phyloP scores from a whole-genome alignment of 495 filamentous ascomycete genomes.

The Daldinia decipiens region DNA sequence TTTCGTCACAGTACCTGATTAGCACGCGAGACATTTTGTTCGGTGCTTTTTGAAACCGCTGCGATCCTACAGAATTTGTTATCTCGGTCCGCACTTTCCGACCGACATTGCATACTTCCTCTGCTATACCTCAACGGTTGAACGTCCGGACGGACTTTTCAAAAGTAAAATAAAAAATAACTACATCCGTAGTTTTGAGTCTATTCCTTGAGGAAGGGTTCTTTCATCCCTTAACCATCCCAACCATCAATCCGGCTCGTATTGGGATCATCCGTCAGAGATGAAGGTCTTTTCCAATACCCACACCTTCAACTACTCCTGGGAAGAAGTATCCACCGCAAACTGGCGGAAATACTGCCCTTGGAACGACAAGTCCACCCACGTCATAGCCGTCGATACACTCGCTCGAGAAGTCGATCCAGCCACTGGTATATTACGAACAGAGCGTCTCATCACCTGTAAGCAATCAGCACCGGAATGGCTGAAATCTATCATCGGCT shows the following conservation, averaged over 20 bases:
- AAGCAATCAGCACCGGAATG: slow-evolving; percentile 88
- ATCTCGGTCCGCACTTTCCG: slow-evolving; percentile 41
- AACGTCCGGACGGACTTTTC: not conserved
- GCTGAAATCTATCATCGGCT: slow-evolving; percentile 79
- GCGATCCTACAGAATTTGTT: slow-evolving; percentile 12
- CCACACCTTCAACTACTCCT: slow-evolving; percentile 94
- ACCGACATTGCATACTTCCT: slow-evolving; percentile 15
- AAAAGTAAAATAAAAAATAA: no score
- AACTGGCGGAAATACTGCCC: slow-evolving; percentile 99
- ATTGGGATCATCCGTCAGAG: slow-evolving; percentile 35
- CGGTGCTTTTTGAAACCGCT: slow-evolving; percentile 22
- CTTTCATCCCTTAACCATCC: not conserved
- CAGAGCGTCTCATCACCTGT: slow-evolving; percentile 96
- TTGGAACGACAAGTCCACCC: slow-evolving; percentile 95
- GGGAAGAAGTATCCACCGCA: slow-evolving; percentile 98
- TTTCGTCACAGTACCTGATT: slow-evolving; percentile 5
- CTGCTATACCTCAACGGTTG: not conserved
- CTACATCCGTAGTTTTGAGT: not conserved
- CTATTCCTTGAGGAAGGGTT: slow-evolving; percentile 10
- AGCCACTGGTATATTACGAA: slow-evolving; percentile 87
- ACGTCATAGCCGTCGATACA: slow-evolving; percentile 95
- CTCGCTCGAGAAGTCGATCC: slow-evolving; percentile 83
- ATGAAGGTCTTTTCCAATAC: slow-evolving; percentile 96
- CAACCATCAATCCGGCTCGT: slow-evolving; percentile 1
- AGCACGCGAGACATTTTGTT: slow-evolving; percentile 15